Evolutionary conservation across 495 filamentous ascomycete genomes (phyloP), one percentile per base, ranked within the genome.

Genomic region (Glutinoglossum americanum): DNA sequence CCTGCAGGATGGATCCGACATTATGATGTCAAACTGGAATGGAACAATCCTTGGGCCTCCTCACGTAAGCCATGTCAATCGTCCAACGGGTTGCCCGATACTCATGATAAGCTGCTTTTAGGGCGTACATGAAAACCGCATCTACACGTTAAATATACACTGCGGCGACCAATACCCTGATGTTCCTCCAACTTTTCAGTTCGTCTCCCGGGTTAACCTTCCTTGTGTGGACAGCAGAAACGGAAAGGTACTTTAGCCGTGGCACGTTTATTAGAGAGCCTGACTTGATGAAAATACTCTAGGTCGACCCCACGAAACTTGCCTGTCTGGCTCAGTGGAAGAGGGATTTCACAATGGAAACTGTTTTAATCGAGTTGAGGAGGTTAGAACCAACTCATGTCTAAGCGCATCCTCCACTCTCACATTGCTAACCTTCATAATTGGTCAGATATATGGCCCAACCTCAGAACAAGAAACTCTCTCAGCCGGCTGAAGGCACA

Each of bases 21-120:
- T 96, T 64, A 80, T 89, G 71, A 94, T 98, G 89, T 87, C 86
- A 60, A 87, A 95, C 77, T 98, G 92, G 92, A 94, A 93, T 62
- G 92, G 88, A 55, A 97, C 92, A 0, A 96, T 98, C 62, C 80
- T 96, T 53, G 92, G 92, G 0, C 92, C 92, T 63, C 92, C 93
- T 64, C 93, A 98, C 68, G 92, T 95, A 73, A 62, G 83, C 21
- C 0, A 13, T 21, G 17, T 32, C 26, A 11, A 27, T 27, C 7
- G 39, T 11, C 11, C 30, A 37, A 41, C 32, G 5, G 56, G 17
- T 30, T 19, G 8, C 13, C 45, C 23, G 56, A 28, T 27, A 30
- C 13, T 44, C 51, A 49, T 35, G 51, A 13, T 30, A 25, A 53
- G 23, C 21, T 56, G 3, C 26, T 17, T 32, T 2, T 32, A 98